Evolutionary conservation across 2,329 filamentous ascomycete species (phyloP).

Genomic region (Aspergillus versicolor): DNA sequence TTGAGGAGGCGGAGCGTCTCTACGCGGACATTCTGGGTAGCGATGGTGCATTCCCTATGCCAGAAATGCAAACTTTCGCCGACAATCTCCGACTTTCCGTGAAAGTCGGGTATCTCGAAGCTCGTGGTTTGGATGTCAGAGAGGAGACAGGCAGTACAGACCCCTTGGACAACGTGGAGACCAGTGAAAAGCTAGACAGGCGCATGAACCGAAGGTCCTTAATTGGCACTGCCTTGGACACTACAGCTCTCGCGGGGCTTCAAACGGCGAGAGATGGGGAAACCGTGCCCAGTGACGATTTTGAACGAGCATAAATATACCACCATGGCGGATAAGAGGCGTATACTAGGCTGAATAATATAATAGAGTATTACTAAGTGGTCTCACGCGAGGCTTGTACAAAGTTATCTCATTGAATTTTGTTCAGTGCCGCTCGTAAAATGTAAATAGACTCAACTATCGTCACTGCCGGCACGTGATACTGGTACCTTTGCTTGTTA

Average conservation of each 20-base stretch:
- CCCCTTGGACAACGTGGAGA: slow-evolving; percentile 37
- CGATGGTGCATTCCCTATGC: slow-evolving; percentile 47
- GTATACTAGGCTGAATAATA: slow-evolving; percentile 20
- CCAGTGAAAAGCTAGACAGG: slow-evolving; percentile 57
- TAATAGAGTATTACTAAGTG: slow-evolving; percentile 20
- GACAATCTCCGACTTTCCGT: slow-evolving; percentile 45
- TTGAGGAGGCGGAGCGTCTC: slow-evolving; percentile 65
- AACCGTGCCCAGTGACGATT: slow-evolving; percentile 44
- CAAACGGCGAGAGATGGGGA: slow-evolving; percentile 35
- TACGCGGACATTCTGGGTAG: slow-evolving; percentile 48
- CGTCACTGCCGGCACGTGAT: neutral
- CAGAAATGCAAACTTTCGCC: slow-evolving; percentile 51
- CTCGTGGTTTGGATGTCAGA: slow-evolving; percentile 37
- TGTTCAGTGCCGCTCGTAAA: too few species aligned
- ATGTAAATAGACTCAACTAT: too few species aligned
- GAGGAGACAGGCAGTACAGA: slow-evolving; percentile 30
- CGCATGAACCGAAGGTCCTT: slow-evolving; percentile 57
- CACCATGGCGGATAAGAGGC: slow-evolving; percentile 11
- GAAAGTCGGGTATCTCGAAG: slow-evolving; percentile 45
- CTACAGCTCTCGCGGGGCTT: slow-evolving; percentile 45
- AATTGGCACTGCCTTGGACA: slow-evolving; percentile 53
- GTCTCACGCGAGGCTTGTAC: slow-evolving; percentile 4
- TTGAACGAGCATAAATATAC: slow-evolving; percentile 43
- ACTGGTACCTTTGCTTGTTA: neutral
- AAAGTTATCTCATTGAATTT: too few species aligned